Evolutionary conservation across 1,284 basidiomycete genomes (phyloP), one percentile per base, ranked within the genome.

Genomic region (Violaceomyces palustris): DNA sequence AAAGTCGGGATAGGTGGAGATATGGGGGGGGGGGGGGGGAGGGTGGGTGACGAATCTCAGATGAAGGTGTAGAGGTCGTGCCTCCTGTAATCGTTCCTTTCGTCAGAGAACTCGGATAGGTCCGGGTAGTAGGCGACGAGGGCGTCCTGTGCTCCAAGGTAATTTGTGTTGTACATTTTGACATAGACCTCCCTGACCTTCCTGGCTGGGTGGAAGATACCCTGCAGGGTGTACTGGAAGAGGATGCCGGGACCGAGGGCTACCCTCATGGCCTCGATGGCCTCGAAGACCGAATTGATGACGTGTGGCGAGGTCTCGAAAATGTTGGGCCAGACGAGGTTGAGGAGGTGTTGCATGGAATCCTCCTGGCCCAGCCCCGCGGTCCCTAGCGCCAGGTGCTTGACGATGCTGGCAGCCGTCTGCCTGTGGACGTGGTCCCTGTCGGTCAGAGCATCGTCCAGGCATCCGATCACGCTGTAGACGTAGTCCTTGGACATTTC

Each of bases 221-320:
- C 73, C 36, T 75, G 74, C 24, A 77, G 63, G 14, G 75, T 68
- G 71, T 94, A 92, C 69, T 85, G 87, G 58, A 98, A 78, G 25
- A 98, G 78, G 4, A 96, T 82, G 26, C 94, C 94, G 0, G 93
- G 90, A 1, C 94, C 94, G 21, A 98, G 78, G 6, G 90, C 90
- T 31, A 98, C 85, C 18, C 92, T 82, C 88, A 98, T 94, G 3
- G 88, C 87, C 75, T 98, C 94, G 67, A 98, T 81, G 1, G 91
- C 91, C 22, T 72, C 65, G 69, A 73, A 72, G 43, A 67, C 60
- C 4, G 89, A 88, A 26, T 90, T 90, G 61, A 98, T 97, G 50
- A 99, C 92, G 77, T 99, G 94, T 2, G 94, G 94, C 24, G 85
- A 88, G 1, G 92, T 94, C 78, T 98, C 93, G 73, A 97, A 97